Base-by-base conservation (phyloP, 306 rosid genomes). In the Lagenaria siceraria region DNA sequence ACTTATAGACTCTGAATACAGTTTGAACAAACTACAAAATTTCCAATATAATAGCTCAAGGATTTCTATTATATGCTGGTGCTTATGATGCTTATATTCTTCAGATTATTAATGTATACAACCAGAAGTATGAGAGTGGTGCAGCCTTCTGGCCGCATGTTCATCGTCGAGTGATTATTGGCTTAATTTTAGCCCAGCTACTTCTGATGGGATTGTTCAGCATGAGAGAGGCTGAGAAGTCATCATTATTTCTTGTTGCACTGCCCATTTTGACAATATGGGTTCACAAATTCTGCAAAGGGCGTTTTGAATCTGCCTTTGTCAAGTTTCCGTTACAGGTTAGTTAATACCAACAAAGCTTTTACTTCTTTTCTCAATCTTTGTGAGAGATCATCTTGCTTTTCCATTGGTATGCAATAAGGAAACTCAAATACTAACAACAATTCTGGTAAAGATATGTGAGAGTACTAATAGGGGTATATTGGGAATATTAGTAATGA, bases 111-210 rank as follows among this genome's bases (percentile, higher is more conserved):
- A 94, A 94, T 77, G 97, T 94, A 78, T 94, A 92, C 68, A 84
- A 87, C 81, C 96, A 89, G 84, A 87, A 82, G 78, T 92, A 91
- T 38, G 98, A 94, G 86, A 91, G 98, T 62, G 97, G 92, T 14
- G 98, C 97, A 74, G 70, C 95, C 7, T 92, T 91, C 85, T 91
- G 98, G 97, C 97, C 97, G 24, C 90, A 90, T 80, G 84, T 91
- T 46, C 98, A 91, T 78, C 85, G 90, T 13, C 93, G 95, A 42
- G 90, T 92, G 77, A 79, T 90, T 52, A 79, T 76, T 1, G 95
- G 96, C 66, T 84, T 91, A 84, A 56, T 90, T 38, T 83, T 94
- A 80, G 81, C 97, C 66, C 97, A 94, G 79, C 15, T 90, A 77
- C 91, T 94, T 80, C 80, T 83, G 68, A 91, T 90, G 89, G 96